phyloP scores from a whole-genome alignment of 768 basidiomycete species.

The Pleurotus pulmonarius region DNA sequence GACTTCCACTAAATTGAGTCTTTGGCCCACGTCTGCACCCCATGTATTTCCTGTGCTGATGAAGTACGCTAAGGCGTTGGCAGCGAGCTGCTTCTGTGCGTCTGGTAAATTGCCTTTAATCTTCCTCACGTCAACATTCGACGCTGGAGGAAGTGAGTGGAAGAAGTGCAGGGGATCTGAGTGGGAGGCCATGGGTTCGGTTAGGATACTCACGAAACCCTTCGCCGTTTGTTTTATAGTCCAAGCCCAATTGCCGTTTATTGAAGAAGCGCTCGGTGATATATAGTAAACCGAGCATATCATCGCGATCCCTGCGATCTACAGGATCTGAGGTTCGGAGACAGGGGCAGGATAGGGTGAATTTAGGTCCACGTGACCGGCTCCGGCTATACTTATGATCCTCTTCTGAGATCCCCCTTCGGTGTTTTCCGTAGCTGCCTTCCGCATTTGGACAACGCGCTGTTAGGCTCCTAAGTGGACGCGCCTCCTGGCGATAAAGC shows the following conservation, averaged over 20 bases:
- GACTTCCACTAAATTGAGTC: slow-evolving; percentile 31
- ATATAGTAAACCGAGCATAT: background rate
- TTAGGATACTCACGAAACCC: background rate
- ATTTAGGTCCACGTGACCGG: too few relatives aligned
- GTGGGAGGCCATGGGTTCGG: background rate
- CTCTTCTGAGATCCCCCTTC: too few relatives aligned
- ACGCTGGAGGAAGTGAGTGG: slow-evolving; percentile 14
- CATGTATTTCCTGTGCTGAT: slow-evolving; percentile 32
- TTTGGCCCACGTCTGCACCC: slow-evolving; percentile 32
- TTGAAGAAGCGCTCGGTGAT: background rate
- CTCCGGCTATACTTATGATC: too few relatives aligned
- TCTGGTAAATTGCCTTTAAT: slow-evolving; percentile 39
- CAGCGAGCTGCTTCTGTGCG: slow-evolving; percentile 30
- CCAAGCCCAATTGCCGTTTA: background rate
- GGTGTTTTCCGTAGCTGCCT: too few relatives aligned
- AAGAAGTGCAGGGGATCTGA: slow-evolving; percentile 8
- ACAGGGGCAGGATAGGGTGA: background rate
- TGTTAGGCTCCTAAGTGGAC: too few relatives aligned
- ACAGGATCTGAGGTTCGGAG: background rate
- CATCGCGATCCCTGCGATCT: background rate
- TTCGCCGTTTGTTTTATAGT: slow-evolving; percentile 1
- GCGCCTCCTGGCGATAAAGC: too few relatives aligned
- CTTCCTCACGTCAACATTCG: slow-evolving; percentile 21
- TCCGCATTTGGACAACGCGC: too few relatives aligned
- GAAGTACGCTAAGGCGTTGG: slow-evolving; percentile 32